Percentiles rank a stretch among this genome's conserved stretches.
Conservation (phyloP, 768 basidiomycete genomes). For the Boletus sp. region DNA sequence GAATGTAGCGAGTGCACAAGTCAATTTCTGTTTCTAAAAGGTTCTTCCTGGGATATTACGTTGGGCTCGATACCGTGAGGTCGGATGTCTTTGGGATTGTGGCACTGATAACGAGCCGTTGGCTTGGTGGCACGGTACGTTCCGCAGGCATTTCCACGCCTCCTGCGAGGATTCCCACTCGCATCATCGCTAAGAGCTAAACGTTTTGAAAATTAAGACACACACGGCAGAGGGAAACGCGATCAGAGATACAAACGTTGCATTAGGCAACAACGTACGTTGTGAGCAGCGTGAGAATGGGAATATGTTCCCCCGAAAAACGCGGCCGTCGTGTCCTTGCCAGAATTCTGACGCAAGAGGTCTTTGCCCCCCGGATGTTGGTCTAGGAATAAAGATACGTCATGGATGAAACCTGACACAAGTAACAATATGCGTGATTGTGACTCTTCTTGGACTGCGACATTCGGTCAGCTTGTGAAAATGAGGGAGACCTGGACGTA, state of each 20-base stretch:
- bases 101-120: constrained; percentile 34
- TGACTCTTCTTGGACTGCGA: constrained; percentile 63
- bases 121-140: constrained; percentile 44
- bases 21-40: not conserved
- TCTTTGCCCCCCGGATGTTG: constrained; percentile 76
- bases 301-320: constrained; percentile 85
- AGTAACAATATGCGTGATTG: constrained; percentile 63
- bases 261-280: constrained; percentile 41
- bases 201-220: not conserved
- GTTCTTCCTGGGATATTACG: not conserved
- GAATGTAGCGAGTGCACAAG: constrained; percentile 6
- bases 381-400: constrained; percentile 67
- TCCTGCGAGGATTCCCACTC: constrained; percentile 64
- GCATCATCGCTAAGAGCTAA: constrained; percentile 70
- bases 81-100: constrained; percentile 8
- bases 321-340: constrained; percentile 80
- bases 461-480: not conserved
- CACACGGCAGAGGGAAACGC: not conserved
- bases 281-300: constrained; percentile 82
- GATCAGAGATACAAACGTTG: not conserved
- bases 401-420: constrained; percentile 85
- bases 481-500: constrained; percentile 35
- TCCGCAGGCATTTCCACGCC: constrained; percentile 53
- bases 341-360: constrained; percentile 56
- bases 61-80: not conserved